These are phyloP conservation scores for Mycena albidolilacea DNA, from an alignment of 768 basidiomycete species.

Conservation along the genomic window DNA sequence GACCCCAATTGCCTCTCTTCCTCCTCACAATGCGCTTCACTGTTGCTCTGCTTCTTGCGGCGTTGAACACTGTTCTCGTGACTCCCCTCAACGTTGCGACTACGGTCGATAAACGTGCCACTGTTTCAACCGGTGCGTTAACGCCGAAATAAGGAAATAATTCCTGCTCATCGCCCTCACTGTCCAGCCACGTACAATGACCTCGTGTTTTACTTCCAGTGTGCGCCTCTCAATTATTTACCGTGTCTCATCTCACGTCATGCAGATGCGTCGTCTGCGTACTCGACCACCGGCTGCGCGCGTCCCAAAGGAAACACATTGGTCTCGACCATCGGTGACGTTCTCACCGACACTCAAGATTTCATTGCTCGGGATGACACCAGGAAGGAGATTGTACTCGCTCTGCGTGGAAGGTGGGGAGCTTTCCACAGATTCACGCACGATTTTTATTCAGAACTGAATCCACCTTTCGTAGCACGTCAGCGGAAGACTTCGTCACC, in stretches of 20 bases:
- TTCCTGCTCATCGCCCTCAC: background rate
- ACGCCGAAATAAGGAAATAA: background rate
- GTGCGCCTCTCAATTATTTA: background rate
- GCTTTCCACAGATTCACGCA: background rate
- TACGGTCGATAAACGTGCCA: slow-evolving; percentile 4
- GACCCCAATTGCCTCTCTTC: slow-evolving; percentile 8
- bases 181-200: slow-evolving; percentile 12
- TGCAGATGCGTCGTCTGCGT: slow-evolving; percentile 9
- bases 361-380: slow-evolving; percentile 12
- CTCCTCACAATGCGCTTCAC: slow-evolving; percentile 2
- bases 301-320: slow-evolving; percentile 11
- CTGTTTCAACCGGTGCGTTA: slow-evolving; percentile 8
- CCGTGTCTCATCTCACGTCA: background rate
- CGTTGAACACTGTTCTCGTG: background rate
- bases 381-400: slow-evolving; percentile 9
- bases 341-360: slow-evolving; percentile 2
- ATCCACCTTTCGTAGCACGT: slow-evolving; percentile 3
- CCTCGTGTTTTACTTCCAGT: slow-evolving; percentile 17
- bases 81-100: background rate
- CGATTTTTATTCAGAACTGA: background rate
- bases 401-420: slow-evolving; percentile 7
- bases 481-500: background rate
- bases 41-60: slow-evolving; percentile 7
- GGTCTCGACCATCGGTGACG: background rate
- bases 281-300: slow-evolving; percentile 7